These are phyloP conservation scores for Rosa rugosa DNA, from an alignment of 306 rosid genomes.

Conservation along the genomic window DNA sequence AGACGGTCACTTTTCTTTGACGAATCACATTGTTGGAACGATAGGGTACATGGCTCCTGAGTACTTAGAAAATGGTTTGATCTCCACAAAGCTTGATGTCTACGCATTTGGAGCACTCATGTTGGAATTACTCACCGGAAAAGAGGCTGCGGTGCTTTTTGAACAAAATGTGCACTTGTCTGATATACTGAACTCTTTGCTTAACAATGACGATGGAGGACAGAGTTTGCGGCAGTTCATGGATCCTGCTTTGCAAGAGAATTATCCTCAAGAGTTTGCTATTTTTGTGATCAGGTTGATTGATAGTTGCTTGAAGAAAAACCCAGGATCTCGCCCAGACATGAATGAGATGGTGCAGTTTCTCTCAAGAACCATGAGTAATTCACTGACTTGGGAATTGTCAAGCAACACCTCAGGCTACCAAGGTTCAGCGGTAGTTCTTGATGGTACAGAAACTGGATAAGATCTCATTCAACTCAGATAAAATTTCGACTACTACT, in stretches of 20 bases:
- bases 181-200: conserved; percentile 28
- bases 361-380: conserved; percentile 50
- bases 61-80: conserved; percentile 76
- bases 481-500: background rate
- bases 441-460: background rate
- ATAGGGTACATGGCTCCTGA: conserved; percentile 95
- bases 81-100: conserved; percentile 79
- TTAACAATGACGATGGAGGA: conserved; percentile 35
- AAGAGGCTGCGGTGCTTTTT: conserved; percentile 51
- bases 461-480: background rate
- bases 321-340: conserved; percentile 58
- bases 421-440: conserved; percentile 4
- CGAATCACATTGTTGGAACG: conserved; percentile 83
- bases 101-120: conserved; percentile 73
- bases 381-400: conserved; percentile 70
- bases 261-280: conserved; percentile 65
- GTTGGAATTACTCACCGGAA: conserved; percentile 73
- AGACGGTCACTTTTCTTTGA: conserved; percentile 54
- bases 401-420: conserved; percentile 28
- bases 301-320: conserved; percentile 52
- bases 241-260: conserved; percentile 50
- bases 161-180: conserved; percentile 38
- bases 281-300: conserved; percentile 41
- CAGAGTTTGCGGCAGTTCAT: conserved; percentile 49
- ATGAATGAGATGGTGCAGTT: conserved; percentile 67